Evolutionary conservation across 2,329 filamentous ascomycete species (phyloP).

Genomic region (Trichoderma harzianum): DNA sequence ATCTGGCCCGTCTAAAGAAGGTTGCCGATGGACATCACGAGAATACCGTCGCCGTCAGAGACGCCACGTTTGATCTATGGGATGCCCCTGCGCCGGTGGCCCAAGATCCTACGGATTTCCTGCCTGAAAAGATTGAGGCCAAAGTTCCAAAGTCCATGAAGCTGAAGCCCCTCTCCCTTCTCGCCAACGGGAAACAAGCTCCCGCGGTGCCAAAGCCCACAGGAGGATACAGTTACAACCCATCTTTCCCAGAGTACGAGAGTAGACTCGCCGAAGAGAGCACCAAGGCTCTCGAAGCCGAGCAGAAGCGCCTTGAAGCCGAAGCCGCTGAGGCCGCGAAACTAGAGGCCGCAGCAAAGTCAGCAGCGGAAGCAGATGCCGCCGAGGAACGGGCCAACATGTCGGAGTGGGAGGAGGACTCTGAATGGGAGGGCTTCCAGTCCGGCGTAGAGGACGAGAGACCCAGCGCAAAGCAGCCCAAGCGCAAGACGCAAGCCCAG

Average conservation of each 20-base stretch:
- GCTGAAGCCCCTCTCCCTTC: slow-evolving; percentile 73
- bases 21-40: slow-evolving; percentile 72
- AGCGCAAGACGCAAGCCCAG: slow-evolving; percentile 82
- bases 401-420: slow-evolving; percentile 79
- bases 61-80: slow-evolving; percentile 80
- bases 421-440: slow-evolving; percentile 85
- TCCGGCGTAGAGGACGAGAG: slow-evolving; percentile 71
- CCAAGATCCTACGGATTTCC: slow-evolving; percentile 47
- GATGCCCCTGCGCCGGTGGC: slow-evolving; percentile 43
- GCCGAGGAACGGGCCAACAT: slow-evolving; percentile 63
- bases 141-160: slow-evolving; percentile 74
- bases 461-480: slow-evolving; percentile 63
- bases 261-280: slow-evolving; percentile 70
- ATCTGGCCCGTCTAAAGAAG: slow-evolving; percentile 72
- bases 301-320: slow-evolving; percentile 67
- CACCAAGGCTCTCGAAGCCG: slow-evolving; percentile 72
- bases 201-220: slow-evolving; percentile 76
- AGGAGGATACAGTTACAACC: slow-evolving; percentile 90
- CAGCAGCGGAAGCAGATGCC: slow-evolving; percentile 71
- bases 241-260: slow-evolving; percentile 81
- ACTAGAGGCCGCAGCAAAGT: slow-evolving; percentile 64
- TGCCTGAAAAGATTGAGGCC: slow-evolving; percentile 62
- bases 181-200: slow-evolving; percentile 75
- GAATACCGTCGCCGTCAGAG: slow-evolving; percentile 52
- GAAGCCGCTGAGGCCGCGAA: slow-evolving; percentile 65